These are phyloP conservation scores for Exidia glandulosa DNA, from an alignment of 768 basidiomycete genomes.

Conservation along the genomic window DNA sequence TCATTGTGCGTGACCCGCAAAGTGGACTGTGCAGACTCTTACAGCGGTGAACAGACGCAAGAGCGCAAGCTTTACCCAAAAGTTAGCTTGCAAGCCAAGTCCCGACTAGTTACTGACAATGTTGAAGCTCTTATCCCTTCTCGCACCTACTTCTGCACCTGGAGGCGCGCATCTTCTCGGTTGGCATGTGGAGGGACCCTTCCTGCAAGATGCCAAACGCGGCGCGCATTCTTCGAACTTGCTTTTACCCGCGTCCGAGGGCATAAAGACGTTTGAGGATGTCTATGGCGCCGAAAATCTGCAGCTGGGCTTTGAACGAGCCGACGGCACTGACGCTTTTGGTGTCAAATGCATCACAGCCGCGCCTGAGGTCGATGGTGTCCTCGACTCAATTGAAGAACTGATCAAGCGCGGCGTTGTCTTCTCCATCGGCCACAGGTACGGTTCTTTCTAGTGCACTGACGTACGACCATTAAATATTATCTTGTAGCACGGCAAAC, in stretches of 20 bases:
- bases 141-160: neutral
- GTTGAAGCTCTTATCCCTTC: neutral
- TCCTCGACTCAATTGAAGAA: slow-evolving; percentile 55
- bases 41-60: neutral
- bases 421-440: slow-evolving; percentile 89
- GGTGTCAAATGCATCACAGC: slow-evolving; percentile 75
- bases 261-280: slow-evolving; percentile 56
- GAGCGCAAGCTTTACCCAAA: neutral
- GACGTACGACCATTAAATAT: slow-evolving; percentile 5
- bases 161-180: slow-evolving; percentile 65
- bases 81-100: neutral
- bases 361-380: slow-evolving; percentile 79
- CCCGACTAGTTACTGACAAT: neutral
- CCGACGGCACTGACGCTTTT: slow-evolving; percentile 22
- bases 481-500: slow-evolving; percentile 49
- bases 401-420: slow-evolving; percentile 55
- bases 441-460: slow-evolving; percentile 4
- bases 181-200: slow-evolving; percentile 89
- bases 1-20: slow-evolving; percentile 43
- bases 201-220: slow-evolving; percentile 69
- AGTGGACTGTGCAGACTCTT: neutral
- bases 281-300: slow-evolving; percentile 64
- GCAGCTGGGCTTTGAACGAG: slow-evolving; percentile 6
- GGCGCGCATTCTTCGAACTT: slow-evolving; percentile 70
- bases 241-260: slow-evolving; percentile 51